Base-by-base conservation (phyloP, 257 asterid species). In the Nicotiana tabacum region DNA sequence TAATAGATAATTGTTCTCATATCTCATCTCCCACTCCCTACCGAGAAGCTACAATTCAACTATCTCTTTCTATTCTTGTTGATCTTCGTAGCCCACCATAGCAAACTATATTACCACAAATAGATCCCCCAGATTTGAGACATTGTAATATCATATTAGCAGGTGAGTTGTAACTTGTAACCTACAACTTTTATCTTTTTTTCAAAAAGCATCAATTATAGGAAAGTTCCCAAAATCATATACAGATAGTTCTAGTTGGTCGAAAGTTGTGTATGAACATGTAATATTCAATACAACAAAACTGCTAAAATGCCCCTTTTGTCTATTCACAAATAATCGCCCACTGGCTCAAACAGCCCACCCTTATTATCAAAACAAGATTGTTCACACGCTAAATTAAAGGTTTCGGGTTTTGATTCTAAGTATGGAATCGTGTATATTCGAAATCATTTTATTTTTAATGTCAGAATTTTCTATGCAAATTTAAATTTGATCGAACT, bases 221-320 rank as follows among this genome's bases (percentile, higher is more conserved):
- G 57, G 57, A 53, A 53, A 18, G 10, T n/a, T 0, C 11, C 10
- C 13, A 21, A 72, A 24, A 46, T 24, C 39, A 9, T 69, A 24
- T 6, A 69, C 10, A 39, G 9, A 69, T 72, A 46, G 61, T 72
- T 74, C n/a, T 48, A 72, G 82, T 61, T 79, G 67, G 74, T 79
- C 37, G 21, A 79, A 79, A 61, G 74, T 79, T 60, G 74, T 61
- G 82, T 78, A 78, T 60, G 82, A 78, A 78, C 82, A 78, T 78
- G 82, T 79, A 61, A 37, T 79, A 79, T 79, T 37, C 66, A 51
- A 77, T 77, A 27, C 7, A 77, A 77, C 12, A 17, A 37, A 58
- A 35, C 74, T 58, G 5, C 60, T 79, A 13, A 61, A 79, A 78
- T 61, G 17, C 55, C 74, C 58, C 37, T 79, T 79, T 57, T 65